A percentile compares a stretch with the other conserved stretches of the same genome.
phyloP scores from a whole-genome alignment of 2,329 filamentous ascomycete species.

The Venturia effusa region DNA sequence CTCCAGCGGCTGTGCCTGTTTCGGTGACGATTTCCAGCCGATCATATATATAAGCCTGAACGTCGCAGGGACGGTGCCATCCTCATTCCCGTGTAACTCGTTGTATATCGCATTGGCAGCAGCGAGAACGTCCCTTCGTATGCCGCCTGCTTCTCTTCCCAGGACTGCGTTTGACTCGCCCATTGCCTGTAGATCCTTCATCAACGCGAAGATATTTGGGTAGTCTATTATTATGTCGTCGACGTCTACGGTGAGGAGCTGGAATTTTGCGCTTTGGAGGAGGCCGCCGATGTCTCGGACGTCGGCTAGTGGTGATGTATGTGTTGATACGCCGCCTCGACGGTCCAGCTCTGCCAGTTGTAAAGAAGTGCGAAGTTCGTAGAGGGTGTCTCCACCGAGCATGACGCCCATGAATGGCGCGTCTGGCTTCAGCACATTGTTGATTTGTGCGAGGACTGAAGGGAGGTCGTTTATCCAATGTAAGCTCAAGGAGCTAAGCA shows the following conservation, averaged over 20 bases:
- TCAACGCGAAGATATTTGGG: constrained; percentile 77
- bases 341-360: constrained; percentile 88
- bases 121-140: constrained; percentile 73
- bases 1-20: constrained; percentile 68
- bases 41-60: constrained; percentile 98
- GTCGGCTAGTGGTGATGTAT: constrained; percentile 84
- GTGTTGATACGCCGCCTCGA: constrained; percentile 80
- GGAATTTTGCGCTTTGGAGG: constrained; percentile 79
- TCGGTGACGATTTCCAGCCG: constrained; percentile 80
- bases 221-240: constrained; percentile 97
- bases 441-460: constrained; percentile 71
- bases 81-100: constrained; percentile 66
- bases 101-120: constrained; percentile 84
- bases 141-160: constrained; percentile 65
- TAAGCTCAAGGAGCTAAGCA: constrained; percentile 77
- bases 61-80: constrained; percentile 64
- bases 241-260: constrained; percentile 90
- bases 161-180: constrained; percentile 86
- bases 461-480: constrained; percentile 99
- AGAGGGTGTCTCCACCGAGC: constrained; percentile 90
- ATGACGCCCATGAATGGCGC: constrained; percentile 89
- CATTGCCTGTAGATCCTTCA: constrained; percentile 94
- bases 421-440: constrained; percentile 79
- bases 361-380: constrained; percentile 82
- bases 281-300: constrained; percentile 84